These are phyloP conservation scores for Tuber borchii DNA, from an alignment of 495 filamentous ascomycete genomes.

Conservation along the genomic window DNA sequence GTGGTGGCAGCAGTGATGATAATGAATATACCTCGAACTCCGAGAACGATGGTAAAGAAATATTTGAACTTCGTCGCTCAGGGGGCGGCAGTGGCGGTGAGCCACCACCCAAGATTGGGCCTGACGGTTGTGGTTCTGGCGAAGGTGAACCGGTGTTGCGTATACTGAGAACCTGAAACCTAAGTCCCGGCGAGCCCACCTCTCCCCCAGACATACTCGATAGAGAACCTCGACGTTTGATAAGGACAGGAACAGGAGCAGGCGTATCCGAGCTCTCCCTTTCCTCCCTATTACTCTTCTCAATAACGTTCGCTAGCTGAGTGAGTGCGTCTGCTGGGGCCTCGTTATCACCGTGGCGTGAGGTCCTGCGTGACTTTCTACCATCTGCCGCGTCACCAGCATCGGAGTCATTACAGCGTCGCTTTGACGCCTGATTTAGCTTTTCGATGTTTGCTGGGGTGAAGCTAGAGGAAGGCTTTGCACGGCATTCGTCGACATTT, in stretches of 20 bases:
- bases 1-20: neutral
- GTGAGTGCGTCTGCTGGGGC: neutral
- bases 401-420: neutral
- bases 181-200: neutral
- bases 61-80: neutral
- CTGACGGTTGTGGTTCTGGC: neutral
- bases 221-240: neutral
- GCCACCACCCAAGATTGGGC: neutral
- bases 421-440: neutral
- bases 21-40: neutral
- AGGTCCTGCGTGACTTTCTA: slow-evolving; percentile 1
- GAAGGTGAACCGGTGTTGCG: neutral
- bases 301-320: neutral
- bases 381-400: neutral
- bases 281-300: neutral
- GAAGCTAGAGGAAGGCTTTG: neutral
- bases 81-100: neutral
- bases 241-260: neutral
- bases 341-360: neutral
- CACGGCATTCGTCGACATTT: neutral
- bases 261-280: neutral
- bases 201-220: neutral
- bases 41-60: neutral
- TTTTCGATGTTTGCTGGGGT: neutral
- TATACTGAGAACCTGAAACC: neutral